These are phyloP conservation scores for Castanopsis chinensis DNA, from an alignment of 306 rosid genomes.

Conservation along the genomic window DNA sequence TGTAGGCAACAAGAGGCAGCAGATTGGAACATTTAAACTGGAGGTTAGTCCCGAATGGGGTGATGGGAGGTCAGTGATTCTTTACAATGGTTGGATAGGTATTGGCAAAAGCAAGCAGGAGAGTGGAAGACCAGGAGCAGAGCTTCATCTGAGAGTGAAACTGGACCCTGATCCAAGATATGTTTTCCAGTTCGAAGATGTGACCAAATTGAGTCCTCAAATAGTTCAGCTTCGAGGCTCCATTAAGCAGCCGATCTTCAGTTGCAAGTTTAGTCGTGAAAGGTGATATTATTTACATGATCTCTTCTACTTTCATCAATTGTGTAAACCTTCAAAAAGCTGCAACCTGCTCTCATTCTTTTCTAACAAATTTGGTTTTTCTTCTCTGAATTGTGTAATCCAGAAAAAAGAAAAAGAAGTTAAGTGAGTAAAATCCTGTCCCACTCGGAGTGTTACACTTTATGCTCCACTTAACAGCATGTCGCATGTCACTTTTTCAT, in stretches of 20 bases:
- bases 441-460: too few species aligned
- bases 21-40: constrained; percentile 74
- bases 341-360: background rate
- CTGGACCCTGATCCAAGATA: constrained; percentile 94
- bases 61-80: constrained; percentile 66
- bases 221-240: constrained; percentile 86
- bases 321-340: background rate
- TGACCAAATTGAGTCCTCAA: constrained; percentile 75
- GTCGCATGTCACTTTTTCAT: too few species aligned
- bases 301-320: constrained; percentile 10
- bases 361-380: background rate
- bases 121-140: constrained; percentile 55
- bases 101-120: constrained; percentile 75
- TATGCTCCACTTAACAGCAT: too few species aligned
- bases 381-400: background rate
- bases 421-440: too few species aligned
- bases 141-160: constrained; percentile 84
- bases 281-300: constrained; percentile 50
- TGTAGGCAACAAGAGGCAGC: constrained; percentile 73
- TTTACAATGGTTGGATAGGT: constrained; percentile 81
- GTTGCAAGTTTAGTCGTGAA: constrained; percentile 88
- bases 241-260: constrained; percentile 81
- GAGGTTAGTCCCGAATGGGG: constrained; percentile 89
- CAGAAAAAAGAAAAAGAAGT: background rate
- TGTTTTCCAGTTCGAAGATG: constrained; percentile 80